Percentiles rank a stretch among this genome's conserved stretches.
Evolutionary conservation across 1,139 yeast species (phyloP).

Genomic region (Blastobotrys persicus): DNA sequence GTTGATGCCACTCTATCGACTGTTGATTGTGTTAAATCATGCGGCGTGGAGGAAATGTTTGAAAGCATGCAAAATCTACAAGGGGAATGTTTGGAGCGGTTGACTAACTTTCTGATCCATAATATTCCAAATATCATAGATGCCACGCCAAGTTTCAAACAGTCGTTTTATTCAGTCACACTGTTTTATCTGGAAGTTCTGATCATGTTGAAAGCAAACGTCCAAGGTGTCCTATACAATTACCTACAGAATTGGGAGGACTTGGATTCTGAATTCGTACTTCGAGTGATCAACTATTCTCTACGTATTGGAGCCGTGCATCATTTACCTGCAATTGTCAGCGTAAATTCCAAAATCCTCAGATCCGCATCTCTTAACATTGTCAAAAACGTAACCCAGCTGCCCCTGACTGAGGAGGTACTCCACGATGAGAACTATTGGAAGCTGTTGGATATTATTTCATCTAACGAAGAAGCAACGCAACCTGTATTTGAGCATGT

Average conservation of each 20-base stretch:
- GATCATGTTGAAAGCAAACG: slow-evolving; percentile 17
- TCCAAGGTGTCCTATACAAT: slow-evolving; percentile 19
- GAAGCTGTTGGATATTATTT: slow-evolving; percentile 58
- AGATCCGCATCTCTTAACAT: slow-evolving; percentile 7
- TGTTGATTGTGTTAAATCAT: slow-evolving; percentile 72
- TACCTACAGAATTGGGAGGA: slow-evolving; percentile 28
- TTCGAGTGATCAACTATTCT: slow-evolving; percentile 28
- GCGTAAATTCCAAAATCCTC: slow-evolving; percentile 19
- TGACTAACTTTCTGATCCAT: slow-evolving; percentile 26
- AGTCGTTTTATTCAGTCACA: slow-evolving; percentile 25
- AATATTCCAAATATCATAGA: slow-evolving; percentile 30
- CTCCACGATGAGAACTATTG: slow-evolving; percentile 46
- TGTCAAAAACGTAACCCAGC: slow-evolving; percentile 43
- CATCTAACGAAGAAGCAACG: slow-evolving; percentile 54
- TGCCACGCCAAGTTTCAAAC: slow-evolving; percentile 23
- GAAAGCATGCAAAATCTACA: slow-evolving; percentile 27
- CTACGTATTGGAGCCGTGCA: neutral
- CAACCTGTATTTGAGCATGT: slow-evolving; percentile 50
- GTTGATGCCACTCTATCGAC: slow-evolving; percentile 82
- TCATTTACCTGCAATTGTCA: slow-evolving; percentile 31
- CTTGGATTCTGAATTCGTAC: slow-evolving; percentile 34
- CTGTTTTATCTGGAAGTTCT: slow-evolving; percentile 30
- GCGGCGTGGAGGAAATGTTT: slow-evolving; percentile 55
- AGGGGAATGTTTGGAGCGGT: slow-evolving; percentile 13
- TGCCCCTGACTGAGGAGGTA: slow-evolving; percentile 49